Base-by-base conservation (phyloP, 2,329 filamentous ascomycete genomes). In the Aspergillus quadrilineatus region DNA sequence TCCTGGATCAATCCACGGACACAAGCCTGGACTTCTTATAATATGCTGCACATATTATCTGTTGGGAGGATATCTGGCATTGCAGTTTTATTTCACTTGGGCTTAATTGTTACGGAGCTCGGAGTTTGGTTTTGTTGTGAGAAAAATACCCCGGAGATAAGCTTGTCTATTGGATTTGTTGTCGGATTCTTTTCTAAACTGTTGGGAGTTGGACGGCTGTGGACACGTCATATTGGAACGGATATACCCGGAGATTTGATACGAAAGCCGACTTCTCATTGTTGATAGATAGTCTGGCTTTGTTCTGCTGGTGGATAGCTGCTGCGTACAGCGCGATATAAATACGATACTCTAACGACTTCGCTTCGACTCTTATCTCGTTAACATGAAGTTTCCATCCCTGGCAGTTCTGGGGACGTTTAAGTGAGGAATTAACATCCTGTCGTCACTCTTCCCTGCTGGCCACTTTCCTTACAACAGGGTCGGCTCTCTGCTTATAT, bases 211-310 rank as follows among this genome's bases (percentile, higher is more conserved):
- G 34, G 34, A 37, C 34, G 34, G 34, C 7, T 37, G 34, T 37
- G 10, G 34, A 12, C 34, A 37, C 34, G 34, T 37, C 34, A 37
- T 37, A 9, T 37, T 37, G 34, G 34, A 37, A 37, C 34, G 34
- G 34, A 37, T 37, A 37, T 37, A 37, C 34, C 34, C 34, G 34
- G 34, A 4, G 34, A 37, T 37, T 14, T 37, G 22, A 37, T 12
- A 37, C 34, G 34, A 37, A 37, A 3, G 34, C 34, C 34, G 34
- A 14, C 34, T 37, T 10, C 34, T 37, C 6, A 43, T 43, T 48
- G 32, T 50, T 55, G 46, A 47, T 53, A 53, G 46, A 53, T 41
- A 46, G 53, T 29, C 39, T 30, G 37, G 45, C 7, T 49, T 48
- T 53, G 39, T 26, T 30, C 36, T 32, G 34, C 34, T 37, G 34